Conservation (phyloP, 1,139 yeast species). For the Geotrichum klebahnii region DNA sequence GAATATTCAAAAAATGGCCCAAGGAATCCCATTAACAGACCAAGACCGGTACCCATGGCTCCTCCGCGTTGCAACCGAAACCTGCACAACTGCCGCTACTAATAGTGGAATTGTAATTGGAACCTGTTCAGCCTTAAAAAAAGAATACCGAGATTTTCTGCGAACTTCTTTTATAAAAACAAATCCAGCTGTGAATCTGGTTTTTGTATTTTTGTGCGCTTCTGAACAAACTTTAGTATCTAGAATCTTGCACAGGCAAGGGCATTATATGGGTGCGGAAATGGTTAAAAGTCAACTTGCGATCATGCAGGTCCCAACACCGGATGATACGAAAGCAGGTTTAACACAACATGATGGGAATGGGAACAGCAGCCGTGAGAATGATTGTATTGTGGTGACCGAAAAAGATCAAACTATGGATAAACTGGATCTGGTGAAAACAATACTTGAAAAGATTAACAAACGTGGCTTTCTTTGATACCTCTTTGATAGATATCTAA, state of each 20-base stretch:
- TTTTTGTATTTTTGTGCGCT: slow-evolving; percentile 66
- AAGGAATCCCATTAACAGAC: slow-evolving; percentile 75
- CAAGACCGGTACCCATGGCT: slow-evolving; percentile 95
- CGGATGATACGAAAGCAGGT: no score
- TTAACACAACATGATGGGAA: slow-evolving; percentile 38
- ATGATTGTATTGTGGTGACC: slow-evolving; percentile 22
- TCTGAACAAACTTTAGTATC: slow-evolving; percentile 54
- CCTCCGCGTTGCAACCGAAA: slow-evolving; percentile 48
- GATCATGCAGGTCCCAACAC: slow-evolving; percentile 73
- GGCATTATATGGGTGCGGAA: slow-evolving; percentile 80
- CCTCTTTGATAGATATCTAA: no score
- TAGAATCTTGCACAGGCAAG: slow-evolving; percentile 59
- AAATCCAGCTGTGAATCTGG: slow-evolving; percentile 43
- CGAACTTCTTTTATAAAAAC: slow-evolving; percentile 30
- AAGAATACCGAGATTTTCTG: slow-evolving; percentile 61
- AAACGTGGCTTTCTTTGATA: no score
- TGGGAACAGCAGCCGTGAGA: slow-evolving; percentile 22
- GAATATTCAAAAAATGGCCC: slow-evolving; percentile 77
- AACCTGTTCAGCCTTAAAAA: slow-evolving; percentile 82
- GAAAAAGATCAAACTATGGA: slow-evolving; percentile 2
- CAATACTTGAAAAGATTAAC: neutral
- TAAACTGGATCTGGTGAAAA: neutral
- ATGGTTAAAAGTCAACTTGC: slow-evolving; percentile 79
- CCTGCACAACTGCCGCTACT: neutral
- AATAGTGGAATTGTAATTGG: slow-evolving; percentile 46